These are phyloP conservation scores for Helianthus annuus DNA, from an alignment of 129 eudicot species.

Conservation along the genomic window DNA sequence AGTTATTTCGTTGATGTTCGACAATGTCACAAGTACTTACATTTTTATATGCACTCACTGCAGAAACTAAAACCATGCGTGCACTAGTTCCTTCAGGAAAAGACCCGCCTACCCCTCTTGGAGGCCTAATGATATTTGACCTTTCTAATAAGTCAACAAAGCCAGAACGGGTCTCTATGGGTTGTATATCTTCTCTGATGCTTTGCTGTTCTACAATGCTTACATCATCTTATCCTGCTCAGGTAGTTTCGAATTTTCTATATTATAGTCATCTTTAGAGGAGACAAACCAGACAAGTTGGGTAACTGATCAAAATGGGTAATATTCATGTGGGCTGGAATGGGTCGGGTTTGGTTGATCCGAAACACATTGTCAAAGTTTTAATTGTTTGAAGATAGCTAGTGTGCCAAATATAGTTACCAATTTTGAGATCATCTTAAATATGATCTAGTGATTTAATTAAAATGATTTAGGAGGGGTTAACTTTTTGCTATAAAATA, in stretches of 20 bases:
- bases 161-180: constrained; percentile 52
- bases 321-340: background rate
- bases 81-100: constrained; percentile 67
- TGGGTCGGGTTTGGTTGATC: background rate
- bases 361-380: background rate
- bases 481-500: background rate
- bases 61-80: constrained; percentile 57
- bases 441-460: background rate
- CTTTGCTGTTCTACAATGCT: constrained; percentile 79
- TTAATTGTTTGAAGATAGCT: background rate
- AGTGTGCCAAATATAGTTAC: background rate
- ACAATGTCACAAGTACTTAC: constrained; percentile 17
- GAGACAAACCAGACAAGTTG: too few relatives aligned
- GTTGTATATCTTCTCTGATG: constrained; percentile 60
- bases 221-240: constrained; percentile 61
- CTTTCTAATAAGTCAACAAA: constrained; percentile 41
- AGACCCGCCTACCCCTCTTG: constrained; percentile 74
- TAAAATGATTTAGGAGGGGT: background rate
- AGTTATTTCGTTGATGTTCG: constrained; percentile 15
- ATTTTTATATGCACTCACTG: constrained; percentile 17
- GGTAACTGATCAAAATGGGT: background rate
- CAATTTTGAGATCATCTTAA: background rate
- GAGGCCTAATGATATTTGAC: constrained; percentile 49
- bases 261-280: background rate
- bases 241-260: constrained; percentile 44